Base-by-base conservation (phyloP, 192 early-diverging fungal genomes). In the Coemansia furcata region DNA sequence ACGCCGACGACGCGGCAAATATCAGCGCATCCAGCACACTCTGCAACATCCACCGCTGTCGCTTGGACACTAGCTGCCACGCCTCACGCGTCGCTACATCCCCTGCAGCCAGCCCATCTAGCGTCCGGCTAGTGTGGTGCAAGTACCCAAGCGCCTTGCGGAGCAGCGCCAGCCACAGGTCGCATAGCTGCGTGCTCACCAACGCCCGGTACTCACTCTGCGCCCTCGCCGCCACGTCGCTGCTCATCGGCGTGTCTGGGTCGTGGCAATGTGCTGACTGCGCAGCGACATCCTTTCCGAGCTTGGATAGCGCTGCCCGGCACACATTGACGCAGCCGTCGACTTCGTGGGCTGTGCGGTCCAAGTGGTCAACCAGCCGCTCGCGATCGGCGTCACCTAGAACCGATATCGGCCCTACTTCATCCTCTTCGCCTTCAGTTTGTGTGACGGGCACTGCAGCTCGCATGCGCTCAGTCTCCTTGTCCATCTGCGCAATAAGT, bases 11-110 rank as follows among this genome's bases (percentile, higher is more conserved):
- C 23, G 80, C 76, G 1, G 67, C 76, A 55, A 66, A 78, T 17
- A 83, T 83, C 11, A 83, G 69, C 35, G 73, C 80, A 63, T 83
- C 80, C 40, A 83, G 69, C 11, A 75, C 70, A 21, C 65, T 61
- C 32, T 83, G 80, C 26, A 83, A 66, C 79, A 82, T 82, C 79
- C 79, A 82, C 49, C 79, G 70, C 68, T 82, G 74, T 10, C 74
- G 74, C 68, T 71, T 76, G 8, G 71, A 68, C 30, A 82, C 71
- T 26, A 82, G 58, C 62, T 62, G 71, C 74, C 71, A 74, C 39
- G 79, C 79, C 57, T 67, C 66, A 19, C 67, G 74, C 15, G 65
- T 71, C 40, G 30, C 46, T 9, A 55, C 57, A 9, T 60, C 21
- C 1, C 46, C 26, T 17, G 65, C 26, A 9, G 61, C 26, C 33